A percentile compares a stretch with the other conserved stretches of the same genome.
phyloP scores from a whole-genome alignment of 257 asterid species.

The Nicotiana benthamiana region DNA sequence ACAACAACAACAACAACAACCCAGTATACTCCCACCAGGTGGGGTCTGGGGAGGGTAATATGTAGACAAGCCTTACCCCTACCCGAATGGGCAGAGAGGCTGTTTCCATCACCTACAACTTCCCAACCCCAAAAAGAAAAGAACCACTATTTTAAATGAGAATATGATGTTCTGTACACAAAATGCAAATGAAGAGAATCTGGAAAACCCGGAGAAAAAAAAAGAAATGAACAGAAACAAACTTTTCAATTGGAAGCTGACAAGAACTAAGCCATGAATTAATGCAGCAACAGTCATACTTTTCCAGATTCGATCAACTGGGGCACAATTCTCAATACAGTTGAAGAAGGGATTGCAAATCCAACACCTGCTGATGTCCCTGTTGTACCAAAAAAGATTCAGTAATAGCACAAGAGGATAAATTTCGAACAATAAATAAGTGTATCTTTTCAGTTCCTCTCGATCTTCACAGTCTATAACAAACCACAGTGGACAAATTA shows the following conservation, averaged over 20 bases:
- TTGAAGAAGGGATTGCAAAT: conserved; percentile 89
- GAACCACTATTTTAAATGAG: background rate
- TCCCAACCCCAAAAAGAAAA: background rate
- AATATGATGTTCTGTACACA: background rate
- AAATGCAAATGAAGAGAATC: background rate
- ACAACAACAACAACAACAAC: too few relatives aligned
- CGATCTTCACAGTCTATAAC: background rate
- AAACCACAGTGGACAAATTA: background rate
- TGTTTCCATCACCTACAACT: background rate
- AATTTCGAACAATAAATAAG: background rate
- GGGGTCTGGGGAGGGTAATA: too few relatives aligned
- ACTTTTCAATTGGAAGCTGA: background rate
- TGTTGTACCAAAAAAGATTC: conserved; percentile 16
- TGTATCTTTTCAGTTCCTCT: background rate
- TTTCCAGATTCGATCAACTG: conserved; percentile 83
- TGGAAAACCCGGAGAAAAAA: background rate
- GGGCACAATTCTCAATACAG: conserved; percentile 82
- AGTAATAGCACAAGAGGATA: background rate
- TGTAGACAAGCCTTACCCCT: too few relatives aligned
- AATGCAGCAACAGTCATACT: conserved; percentile 27
- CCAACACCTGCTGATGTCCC: conserved; percentile 99
- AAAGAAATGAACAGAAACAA: background rate
- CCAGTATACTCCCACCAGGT: too few relatives aligned
- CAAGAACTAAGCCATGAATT: background rate
- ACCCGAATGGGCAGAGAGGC: too few relatives aligned